Percentiles rank a stretch among this genome's conserved stretches.
Evolutionary conservation across 1,139 yeast genomes (phyloP).

Genomic region (Kodamaea arcana): DNA sequence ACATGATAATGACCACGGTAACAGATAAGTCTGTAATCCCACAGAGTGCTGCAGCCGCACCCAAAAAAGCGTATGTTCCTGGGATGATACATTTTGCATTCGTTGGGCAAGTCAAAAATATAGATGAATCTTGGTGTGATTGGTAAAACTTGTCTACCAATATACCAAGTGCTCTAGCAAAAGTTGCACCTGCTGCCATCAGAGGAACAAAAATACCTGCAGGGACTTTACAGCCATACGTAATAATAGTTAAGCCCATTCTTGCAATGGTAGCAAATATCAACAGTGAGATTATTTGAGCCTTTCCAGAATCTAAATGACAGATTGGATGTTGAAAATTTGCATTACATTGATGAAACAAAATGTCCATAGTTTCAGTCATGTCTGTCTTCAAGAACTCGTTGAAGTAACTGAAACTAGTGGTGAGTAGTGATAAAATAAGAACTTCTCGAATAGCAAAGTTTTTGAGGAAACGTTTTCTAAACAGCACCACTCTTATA

Average conservation of each 20-base stretch:
- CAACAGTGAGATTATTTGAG: constrained; percentile 42
- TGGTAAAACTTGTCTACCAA: constrained; percentile 57
- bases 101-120: constrained; percentile 47
- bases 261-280: constrained; percentile 70
- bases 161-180: constrained; percentile 82
- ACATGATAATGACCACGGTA: constrained; percentile 91
- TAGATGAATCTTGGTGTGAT: constrained; percentile 31
- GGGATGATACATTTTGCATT: constrained; percentile 66
- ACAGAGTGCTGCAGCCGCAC: constrained; percentile 93
- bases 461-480: constrained; percentile 61
- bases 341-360: constrained; percentile 79
- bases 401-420: constrained; percentile 77
- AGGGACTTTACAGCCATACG: constrained; percentile 91
- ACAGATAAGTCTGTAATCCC: constrained; percentile 92
- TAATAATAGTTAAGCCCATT: constrained; percentile 66
- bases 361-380: constrained; percentile 91
- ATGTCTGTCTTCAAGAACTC: constrained; percentile 78
- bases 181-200: constrained; percentile 94
- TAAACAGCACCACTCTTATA: constrained; percentile 70
- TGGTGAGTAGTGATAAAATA: constrained; percentile 63
- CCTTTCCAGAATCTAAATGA: constrained; percentile 35
- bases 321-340: constrained; percentile 45
- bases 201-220: constrained; percentile 97
- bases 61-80: constrained; percentile 93
- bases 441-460: constrained; percentile 71